phyloP scores from a whole-genome alignment of 2,329 filamentous ascomycete genomes.

The Xylaria sp. region DNA sequence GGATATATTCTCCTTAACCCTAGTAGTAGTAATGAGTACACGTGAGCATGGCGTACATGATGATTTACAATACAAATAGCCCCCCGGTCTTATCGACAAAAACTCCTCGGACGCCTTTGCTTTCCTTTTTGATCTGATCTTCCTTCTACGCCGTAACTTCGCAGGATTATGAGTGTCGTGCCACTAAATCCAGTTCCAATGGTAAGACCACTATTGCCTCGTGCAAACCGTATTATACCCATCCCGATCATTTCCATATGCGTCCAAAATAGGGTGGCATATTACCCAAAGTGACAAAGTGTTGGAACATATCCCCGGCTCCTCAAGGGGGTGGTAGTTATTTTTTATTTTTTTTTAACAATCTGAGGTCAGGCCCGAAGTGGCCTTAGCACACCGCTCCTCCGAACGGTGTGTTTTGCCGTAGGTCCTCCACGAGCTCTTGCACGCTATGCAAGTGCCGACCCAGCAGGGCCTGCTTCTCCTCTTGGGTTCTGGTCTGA shows the following conservation, averaged over 20 bases:
- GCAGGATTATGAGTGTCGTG: neutral
- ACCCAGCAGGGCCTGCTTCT: constrained; percentile 80
- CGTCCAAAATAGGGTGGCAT: too few species aligned
- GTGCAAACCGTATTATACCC: too few species aligned
- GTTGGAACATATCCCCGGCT: too few species aligned
- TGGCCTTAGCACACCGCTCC: constrained; percentile 54
- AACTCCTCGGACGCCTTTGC: constrained; percentile 13
- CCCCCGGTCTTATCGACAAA: neutral
- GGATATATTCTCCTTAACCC: constrained; percentile 24
- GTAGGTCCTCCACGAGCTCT: constrained; percentile 81
- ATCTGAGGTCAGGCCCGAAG: neutral
- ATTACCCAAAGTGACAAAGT: too few species aligned
- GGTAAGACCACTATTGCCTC: too few species aligned
- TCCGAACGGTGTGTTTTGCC: constrained; percentile 70
- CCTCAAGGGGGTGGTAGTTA: too few species aligned
- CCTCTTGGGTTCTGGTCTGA: constrained; percentile 68
- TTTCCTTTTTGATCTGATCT: neutral
- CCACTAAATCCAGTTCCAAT: constrained; percentile 5
- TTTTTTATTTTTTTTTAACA: neutral
- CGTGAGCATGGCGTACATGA: constrained; percentile 12
- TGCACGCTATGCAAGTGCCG: constrained; percentile 81
- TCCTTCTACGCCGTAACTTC: constrained; percentile 17
- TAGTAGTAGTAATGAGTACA: constrained; percentile 16
- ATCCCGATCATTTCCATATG: too few species aligned
- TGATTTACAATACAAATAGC: constrained; percentile 17